Percentiles rank a stretch among this genome's conserved stretches.
These are phyloP conservation scores for Tillandsia leiboldiana DNA, from an alignment of 176 grass and related monocot species.

Conservation along the genomic window DNA sequence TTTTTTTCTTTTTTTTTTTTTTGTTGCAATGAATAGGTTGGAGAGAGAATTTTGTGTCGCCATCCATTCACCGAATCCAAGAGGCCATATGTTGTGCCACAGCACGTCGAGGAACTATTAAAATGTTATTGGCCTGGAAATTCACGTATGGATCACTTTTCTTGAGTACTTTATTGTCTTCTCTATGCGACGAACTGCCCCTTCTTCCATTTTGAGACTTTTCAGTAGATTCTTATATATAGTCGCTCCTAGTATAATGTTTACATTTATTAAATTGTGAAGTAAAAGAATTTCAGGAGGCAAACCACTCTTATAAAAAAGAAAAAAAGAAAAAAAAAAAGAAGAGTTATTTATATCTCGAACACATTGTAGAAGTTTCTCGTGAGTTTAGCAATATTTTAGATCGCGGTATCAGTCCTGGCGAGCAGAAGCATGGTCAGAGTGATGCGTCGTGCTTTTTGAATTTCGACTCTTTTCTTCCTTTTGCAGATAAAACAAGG, in stretches of 20 bases:
- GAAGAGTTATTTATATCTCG: too few relatives aligned
- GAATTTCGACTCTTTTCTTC: not conserved
- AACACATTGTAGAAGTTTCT: too few relatives aligned
- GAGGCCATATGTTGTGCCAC: constrained; percentile 83
- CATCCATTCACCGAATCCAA: constrained; percentile 95
- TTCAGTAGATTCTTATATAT: too few relatives aligned
- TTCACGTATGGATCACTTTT: constrained; percentile 40
- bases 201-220: too few relatives aligned
- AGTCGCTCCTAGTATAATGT: too few relatives aligned
- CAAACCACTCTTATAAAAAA: not conserved
- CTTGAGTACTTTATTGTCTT: not conserved
- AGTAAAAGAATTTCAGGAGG: too few relatives aligned
- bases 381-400: too few relatives aligned
- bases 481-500: constrained; percentile 37
- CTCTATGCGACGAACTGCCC: not conserved
- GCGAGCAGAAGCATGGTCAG: too few relatives aligned
- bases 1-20: constrained; percentile 9
- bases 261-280: too few relatives aligned
- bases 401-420: too few relatives aligned
- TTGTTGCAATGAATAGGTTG: constrained; percentile 35
- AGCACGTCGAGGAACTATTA: constrained; percentile 72
- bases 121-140: constrained; percentile 88
- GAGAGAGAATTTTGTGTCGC: constrained; percentile 89
- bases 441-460: not conserved
- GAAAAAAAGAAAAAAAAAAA: too few relatives aligned